Conservation (phyloP, 495 filamentous ascomycete genomes). For the Xylaria castorea region DNA sequence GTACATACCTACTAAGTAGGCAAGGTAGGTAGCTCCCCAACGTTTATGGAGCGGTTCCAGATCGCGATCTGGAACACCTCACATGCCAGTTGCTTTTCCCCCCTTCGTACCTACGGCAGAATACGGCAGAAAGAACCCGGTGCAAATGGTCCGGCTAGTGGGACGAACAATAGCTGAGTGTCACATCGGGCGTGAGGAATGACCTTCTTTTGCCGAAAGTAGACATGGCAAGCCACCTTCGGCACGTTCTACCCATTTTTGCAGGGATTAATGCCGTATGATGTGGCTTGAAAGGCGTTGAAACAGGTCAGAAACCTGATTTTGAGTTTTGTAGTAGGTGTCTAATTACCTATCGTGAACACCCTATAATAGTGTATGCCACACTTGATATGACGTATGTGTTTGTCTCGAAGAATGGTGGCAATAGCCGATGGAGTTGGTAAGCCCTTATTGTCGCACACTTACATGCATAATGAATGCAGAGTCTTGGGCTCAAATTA, state of each 20-base stretch:
- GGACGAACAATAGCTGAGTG: neutral
- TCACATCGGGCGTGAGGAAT: neutral
- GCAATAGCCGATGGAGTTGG: neutral
- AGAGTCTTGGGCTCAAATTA: neutral
- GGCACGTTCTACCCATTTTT: neutral
- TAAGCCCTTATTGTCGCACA: neutral
- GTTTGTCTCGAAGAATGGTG: neutral
- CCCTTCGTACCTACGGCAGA: neutral
- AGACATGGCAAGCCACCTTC: slow-evolving; percentile 14
- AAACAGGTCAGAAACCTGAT: slow-evolving; percentile 10
- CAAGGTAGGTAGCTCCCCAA: slow-evolving; percentile 6
- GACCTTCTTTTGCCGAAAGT: slow-evolving; percentile 3
- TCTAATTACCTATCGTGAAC: neutral
- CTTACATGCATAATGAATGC: neutral
- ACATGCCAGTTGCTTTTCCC: neutral
- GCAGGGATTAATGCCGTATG: neutral
- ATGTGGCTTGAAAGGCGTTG: slow-evolving; percentile 16
- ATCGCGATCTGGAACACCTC: slow-evolving; percentile 8
- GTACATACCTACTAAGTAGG: no score
- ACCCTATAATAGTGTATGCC: neutral
- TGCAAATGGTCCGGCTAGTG: slow-evolving; percentile 19
- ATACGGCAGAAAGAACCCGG: neutral
- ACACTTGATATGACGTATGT: slow-evolving; percentile 17
- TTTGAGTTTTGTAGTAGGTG: neutral
- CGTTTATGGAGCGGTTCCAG: neutral